Conservation (phyloP, 108 stramenopile species). For the Schizochytrium sp. region DNA sequence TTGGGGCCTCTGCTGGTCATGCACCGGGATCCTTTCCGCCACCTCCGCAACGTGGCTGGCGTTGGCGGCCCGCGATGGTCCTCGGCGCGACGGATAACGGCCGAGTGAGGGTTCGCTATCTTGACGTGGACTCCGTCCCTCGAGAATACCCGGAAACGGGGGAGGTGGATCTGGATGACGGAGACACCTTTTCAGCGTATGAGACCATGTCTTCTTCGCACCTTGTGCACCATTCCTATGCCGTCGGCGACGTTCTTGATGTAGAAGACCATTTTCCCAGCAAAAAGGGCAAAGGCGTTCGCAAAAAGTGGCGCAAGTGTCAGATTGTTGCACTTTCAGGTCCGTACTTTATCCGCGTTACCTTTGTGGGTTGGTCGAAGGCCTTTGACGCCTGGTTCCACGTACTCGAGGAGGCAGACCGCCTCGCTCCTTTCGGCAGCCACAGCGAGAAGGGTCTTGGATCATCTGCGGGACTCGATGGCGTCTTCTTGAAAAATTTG, state of each 20-base stretch:
- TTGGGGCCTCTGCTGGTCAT: too few relatives aligned
- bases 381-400: neutral
- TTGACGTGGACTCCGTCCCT: neutral
- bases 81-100: neutral
- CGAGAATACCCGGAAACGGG: neutral
- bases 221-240: neutral
- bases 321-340: neutral
- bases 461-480: neutral
- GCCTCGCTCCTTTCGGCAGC: neutral
- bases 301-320: neutral
- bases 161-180: neutral
- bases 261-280: neutral
- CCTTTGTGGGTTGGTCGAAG: constrained; percentile 7
- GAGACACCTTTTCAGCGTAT: neutral
- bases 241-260: neutral
- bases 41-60: neutral
- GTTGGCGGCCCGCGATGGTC: neutral
- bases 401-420: neutral
- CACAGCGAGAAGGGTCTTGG: neutral
- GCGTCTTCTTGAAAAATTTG: neutral
- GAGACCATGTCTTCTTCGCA: neutral
- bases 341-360: neutral
- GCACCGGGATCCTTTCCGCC: neutral
- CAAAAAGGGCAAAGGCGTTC: neutral
- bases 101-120: neutral